phyloP scores from a whole-genome alignment of 805 yeast species.

The Candida patagonica region DNA sequence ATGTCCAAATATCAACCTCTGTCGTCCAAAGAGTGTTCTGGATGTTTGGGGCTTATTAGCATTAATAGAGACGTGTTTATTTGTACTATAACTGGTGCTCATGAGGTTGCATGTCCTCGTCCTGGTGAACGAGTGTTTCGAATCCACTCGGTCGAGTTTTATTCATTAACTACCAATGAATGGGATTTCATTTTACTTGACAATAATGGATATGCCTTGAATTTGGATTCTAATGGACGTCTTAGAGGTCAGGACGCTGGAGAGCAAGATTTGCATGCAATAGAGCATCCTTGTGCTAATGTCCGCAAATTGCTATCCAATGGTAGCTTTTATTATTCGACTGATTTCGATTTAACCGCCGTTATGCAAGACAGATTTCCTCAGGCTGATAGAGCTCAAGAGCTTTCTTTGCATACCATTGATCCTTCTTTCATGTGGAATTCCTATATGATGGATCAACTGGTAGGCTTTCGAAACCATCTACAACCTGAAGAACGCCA shows the following conservation, averaged over 20 bases:
- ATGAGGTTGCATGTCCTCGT: conserved; percentile 74
- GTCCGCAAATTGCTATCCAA: conserved; percentile 67
- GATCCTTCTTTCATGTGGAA: conserved; percentile 97
- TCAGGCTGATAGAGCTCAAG: conserved; percentile 2
- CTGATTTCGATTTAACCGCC: conserved; percentile 89
- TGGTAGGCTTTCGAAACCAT: conserved; percentile 63
- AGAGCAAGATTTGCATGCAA: conserved; percentile 1
- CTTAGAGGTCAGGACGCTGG: conserved; percentile 2
- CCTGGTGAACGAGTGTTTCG: conserved; percentile 71
- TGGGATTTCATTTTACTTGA: conserved; percentile 79
- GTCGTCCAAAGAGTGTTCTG: conserved; percentile 34
- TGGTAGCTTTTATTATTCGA: conserved; percentile 88
- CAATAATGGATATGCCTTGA: conserved; percentile 54
- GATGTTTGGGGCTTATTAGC: conserved; percentile 70
- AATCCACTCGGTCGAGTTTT: conserved; percentile 79
- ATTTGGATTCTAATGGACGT: background rate
- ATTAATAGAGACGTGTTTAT: conserved; percentile 60
- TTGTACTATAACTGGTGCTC: conserved; percentile 68
- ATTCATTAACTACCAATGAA: conserved; percentile 55
- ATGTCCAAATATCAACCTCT: conserved; percentile 31
- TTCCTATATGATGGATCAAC: conserved; percentile 76
- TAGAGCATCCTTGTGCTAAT: conserved; percentile 75
- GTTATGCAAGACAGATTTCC: conserved; percentile 47
- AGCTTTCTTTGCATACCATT: conserved; percentile 34
- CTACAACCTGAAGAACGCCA: conserved; percentile 51